Conservation (phyloP, 768 basidiomycete genomes). For the Suillus decipiens region DNA sequence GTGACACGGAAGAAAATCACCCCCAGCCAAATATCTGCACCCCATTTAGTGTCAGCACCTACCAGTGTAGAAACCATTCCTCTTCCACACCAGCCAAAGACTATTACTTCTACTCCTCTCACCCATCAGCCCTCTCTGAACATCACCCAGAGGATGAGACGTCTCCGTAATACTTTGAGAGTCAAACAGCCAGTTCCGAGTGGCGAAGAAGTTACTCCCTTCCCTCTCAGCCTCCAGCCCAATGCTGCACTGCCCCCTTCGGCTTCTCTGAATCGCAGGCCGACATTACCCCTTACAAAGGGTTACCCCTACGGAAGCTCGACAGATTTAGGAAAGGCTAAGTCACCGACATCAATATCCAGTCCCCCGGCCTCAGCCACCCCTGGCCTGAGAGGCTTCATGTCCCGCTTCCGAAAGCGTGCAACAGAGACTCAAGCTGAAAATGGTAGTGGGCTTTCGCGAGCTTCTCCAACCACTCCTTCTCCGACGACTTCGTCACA, state of each 20-base stretch:
- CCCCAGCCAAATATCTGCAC: constrained; percentile 65
- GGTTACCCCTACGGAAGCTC: constrained; percentile 32
- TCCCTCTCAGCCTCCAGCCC: constrained; percentile 45
- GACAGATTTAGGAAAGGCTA: constrained; percentile 54
- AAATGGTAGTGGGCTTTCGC: constrained; percentile 32
- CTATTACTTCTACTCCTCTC: constrained; percentile 31
- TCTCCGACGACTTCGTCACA: constrained; percentile 36
- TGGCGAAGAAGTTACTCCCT: constrained; percentile 53
- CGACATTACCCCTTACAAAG: constrained; percentile 52
- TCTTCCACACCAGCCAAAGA: constrained; percentile 37
- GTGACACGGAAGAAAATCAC: constrained; percentile 56
- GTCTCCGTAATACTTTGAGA: constrained; percentile 67
- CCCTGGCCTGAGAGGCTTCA: constrained; percentile 78
- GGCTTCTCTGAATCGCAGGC: constrained; percentile 45
- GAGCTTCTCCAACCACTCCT: constrained; percentile 35
- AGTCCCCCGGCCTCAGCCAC: constrained; percentile 72
- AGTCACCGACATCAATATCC: constrained; percentile 50
- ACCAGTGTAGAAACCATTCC: constrained; percentile 70
- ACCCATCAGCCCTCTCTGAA: constrained; percentile 45
- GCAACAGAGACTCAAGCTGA: constrained; percentile 30
- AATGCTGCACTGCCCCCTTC: constrained; percentile 22
- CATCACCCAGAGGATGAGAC: constrained; percentile 74
- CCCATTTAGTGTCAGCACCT: constrained; percentile 65
- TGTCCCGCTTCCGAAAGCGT: constrained; percentile 68
- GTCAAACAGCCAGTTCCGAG: constrained; percentile 47